Percentiles rank a stretch among this genome's conserved stretches.
phyloP scores from a whole-genome alignment of 805 yeast genomes.

The Saccharomycopsis capsularis region DNA sequence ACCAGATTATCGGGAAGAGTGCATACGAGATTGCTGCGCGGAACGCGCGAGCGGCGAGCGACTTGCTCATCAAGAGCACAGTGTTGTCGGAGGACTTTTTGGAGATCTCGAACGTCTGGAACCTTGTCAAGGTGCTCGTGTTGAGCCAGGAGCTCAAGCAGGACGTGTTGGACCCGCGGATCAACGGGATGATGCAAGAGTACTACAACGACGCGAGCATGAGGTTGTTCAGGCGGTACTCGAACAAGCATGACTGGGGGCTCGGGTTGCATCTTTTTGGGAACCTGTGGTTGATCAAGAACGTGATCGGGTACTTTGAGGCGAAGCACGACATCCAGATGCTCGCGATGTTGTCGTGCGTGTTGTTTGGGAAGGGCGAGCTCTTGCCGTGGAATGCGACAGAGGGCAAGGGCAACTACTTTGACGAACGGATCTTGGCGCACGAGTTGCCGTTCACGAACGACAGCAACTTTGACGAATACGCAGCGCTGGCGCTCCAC shows the following conservation, averaged over 20 bases:
- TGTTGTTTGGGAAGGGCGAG: constrained; percentile 42
- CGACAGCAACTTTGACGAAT: neutral
- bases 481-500: neutral
- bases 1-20: constrained; percentile 51
- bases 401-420: neutral
- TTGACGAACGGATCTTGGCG: neutral
- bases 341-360: constrained; percentile 83
- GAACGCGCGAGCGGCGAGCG: constrained; percentile 50
- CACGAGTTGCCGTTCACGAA: constrained; percentile 3
- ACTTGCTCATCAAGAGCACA: constrained; percentile 1
- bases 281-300: constrained; percentile 53
- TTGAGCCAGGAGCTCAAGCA: constrained; percentile 53
- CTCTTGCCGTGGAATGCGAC: neutral
- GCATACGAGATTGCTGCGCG: constrained; percentile 43
- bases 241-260: constrained; percentile 57
- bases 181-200: neutral
- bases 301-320: constrained; percentile 60
- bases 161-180: constrained; percentile 47
- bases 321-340: constrained; percentile 66
- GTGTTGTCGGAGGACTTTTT: constrained; percentile 15
- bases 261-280: constrained; percentile 61
- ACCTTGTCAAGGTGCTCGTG: constrained; percentile 15
- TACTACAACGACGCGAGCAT: neutral
- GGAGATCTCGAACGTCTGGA: constrained; percentile 16
- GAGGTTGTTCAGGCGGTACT: constrained; percentile 26